Percentiles rank a stretch among this genome's conserved stretches.
Conservation (phyloP, 1,139 yeast species). For the Chernovozyma aurita region DNA sequence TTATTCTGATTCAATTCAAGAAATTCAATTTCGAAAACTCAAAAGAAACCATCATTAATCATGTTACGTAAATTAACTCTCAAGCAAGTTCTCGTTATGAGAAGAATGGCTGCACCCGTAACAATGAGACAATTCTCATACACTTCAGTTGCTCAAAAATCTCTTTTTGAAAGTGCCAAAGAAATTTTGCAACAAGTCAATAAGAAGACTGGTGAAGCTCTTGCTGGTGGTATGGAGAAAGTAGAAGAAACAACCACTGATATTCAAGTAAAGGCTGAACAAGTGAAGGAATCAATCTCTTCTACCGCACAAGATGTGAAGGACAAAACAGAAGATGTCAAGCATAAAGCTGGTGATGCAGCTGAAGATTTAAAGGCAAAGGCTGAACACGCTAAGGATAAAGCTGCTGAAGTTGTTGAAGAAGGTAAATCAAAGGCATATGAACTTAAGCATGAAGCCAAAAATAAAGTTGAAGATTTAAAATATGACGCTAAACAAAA, state of each 20-base stretch:
- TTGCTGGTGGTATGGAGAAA: conserved; percentile 26
- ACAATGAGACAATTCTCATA: conserved; percentile 6
- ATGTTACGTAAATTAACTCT: conserved; percentile 17
- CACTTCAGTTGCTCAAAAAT: conserved; percentile 13
- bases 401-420: conserved; percentile 7
- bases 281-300: too few relatives aligned
- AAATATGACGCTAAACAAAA: conserved; percentile 13
- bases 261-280: conserved; percentile 17
- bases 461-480: conserved; percentile 1
- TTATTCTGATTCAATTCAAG: too few relatives aligned
- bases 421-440: background rate
- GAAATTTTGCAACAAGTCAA: conserved; percentile 32
- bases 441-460: background rate
- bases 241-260: conserved; percentile 16
- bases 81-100: conserved; percentile 7
- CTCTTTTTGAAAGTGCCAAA: conserved; percentile 33
- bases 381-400: conserved; percentile 1
- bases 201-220: conserved; percentile 24
- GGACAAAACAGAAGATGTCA: background rate
- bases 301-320: too few relatives aligned
- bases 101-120: conserved; percentile 6
- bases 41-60: too few relatives aligned
- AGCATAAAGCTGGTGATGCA: conserved; percentile 1
- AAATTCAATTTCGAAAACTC: too few relatives aligned
- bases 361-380: background rate